phyloP scores from a whole-genome alignment of 768 basidiomycete species.

The Agrocybe chaxingu region DNA sequence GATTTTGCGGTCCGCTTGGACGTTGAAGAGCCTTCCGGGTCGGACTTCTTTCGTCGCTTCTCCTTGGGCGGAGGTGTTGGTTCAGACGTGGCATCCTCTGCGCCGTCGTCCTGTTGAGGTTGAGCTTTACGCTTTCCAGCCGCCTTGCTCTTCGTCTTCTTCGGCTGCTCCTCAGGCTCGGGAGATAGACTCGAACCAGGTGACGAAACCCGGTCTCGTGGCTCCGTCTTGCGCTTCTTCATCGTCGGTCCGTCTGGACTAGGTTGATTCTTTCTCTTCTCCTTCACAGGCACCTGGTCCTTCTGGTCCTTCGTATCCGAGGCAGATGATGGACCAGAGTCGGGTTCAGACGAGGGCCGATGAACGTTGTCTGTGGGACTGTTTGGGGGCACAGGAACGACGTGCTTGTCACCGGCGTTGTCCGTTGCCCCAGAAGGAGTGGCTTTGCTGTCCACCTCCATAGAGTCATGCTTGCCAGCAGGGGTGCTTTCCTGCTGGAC shows the following conservation, averaged over 20 bases:
- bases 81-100: not conserved
- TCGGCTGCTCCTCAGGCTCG: constrained; percentile 4
- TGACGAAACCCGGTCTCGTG: no score
- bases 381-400: no score
- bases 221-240: constrained; percentile 10
- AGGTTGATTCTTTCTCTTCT: constrained; percentile 22
- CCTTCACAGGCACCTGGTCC: constrained; percentile 12
- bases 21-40: not conserved
- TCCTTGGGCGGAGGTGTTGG: not conserved
- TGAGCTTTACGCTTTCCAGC: not conserved
- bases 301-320: constrained; percentile 9
- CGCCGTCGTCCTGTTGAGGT: not conserved
- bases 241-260: constrained; percentile 11
- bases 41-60: not conserved
- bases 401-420: no score
- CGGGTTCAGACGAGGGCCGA: no score
- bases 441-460: not conserved
- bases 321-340: not conserved
- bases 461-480: no score
- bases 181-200: no score
- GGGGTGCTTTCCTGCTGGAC: no score
- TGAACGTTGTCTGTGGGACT: not conserved
- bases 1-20: not conserved
- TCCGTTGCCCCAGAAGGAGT: not conserved
- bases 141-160: constrained; percentile 22